Evolutionary conservation across 495 filamentous ascomycete genomes (phyloP).

Genomic region (Penicillium mononematosum): DNA sequence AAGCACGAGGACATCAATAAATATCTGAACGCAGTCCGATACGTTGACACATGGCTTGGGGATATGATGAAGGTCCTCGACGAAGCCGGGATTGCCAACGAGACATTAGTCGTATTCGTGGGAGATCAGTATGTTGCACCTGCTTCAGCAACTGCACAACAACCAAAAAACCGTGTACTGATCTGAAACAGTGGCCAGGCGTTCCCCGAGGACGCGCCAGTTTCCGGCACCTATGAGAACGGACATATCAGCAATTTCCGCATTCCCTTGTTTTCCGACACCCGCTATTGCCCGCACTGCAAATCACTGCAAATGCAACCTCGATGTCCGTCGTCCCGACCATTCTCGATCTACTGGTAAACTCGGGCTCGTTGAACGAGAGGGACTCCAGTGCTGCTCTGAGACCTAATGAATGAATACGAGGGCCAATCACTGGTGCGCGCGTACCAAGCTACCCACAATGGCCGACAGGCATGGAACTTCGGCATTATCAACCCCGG

Average conservation of each 20-base stretch:
- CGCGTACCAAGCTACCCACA: slow-evolving; percentile 33
- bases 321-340: slow-evolving; percentile 46
- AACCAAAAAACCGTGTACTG: not conserved
- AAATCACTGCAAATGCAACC: slow-evolving; percentile 41
- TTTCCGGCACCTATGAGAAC: slow-evolving; percentile 46
- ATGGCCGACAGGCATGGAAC: slow-evolving; percentile 41
- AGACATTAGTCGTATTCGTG: slow-evolving; percentile 46
- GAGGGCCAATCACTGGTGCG: slow-evolving; percentile 49
- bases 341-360: slow-evolving; percentile 45
- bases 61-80: slow-evolving; percentile 40
- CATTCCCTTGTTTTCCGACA: slow-evolving; percentile 45
- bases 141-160: not conserved
- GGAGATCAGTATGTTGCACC: slow-evolving; percentile 43
- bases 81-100: slow-evolving; percentile 40
- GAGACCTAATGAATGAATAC: slow-evolving; percentile 42
- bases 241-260: slow-evolving; percentile 46
- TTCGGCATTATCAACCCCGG: slow-evolving; percentile 50
- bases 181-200: slow-evolving; percentile 33
- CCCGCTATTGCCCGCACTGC: slow-evolving; percentile 40
- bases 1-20: slow-evolving; percentile 32
- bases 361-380: slow-evolving; percentile 38
- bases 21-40: slow-evolving; percentile 45
- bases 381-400: slow-evolving; percentile 28
- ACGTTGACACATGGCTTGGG: slow-evolving; percentile 42
- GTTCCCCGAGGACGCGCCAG: slow-evolving; percentile 37